Evolutionary conservation across 495 filamentous ascomycete genomes (phyloP).

Genomic region (Xylaria longipes): DNA sequence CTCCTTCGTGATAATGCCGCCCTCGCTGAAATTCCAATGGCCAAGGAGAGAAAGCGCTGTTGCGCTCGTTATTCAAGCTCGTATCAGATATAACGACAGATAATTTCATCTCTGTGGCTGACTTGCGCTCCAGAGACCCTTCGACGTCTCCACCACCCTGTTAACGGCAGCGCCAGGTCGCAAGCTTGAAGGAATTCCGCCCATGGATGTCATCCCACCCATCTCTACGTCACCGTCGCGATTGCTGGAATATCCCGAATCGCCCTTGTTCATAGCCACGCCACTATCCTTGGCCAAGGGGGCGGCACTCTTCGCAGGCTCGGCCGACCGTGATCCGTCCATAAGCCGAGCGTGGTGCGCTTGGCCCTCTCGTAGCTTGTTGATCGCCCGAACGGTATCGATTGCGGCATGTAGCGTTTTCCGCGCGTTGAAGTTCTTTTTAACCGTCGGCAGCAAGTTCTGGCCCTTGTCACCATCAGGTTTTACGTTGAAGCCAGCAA

Average conservation of each 20-base stretch:
- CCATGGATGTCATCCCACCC: constrained; percentile 41
- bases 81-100: constrained; percentile 12
- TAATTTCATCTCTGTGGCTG: constrained; percentile 35
- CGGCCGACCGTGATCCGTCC: constrained; percentile 61
- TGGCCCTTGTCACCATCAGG: constrained; percentile 47
- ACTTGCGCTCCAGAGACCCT: constrained; percentile 45
- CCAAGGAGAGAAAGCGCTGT: background rate
- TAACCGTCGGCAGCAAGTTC: constrained; percentile 89
- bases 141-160: constrained; percentile 42
- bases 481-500: constrained; percentile 63
- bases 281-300: constrained; percentile 41
- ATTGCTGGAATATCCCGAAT: constrained; percentile 51
- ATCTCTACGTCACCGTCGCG: constrained; percentile 46
- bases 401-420: constrained; percentile 95
- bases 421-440: constrained; percentile 99
- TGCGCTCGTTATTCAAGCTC: constrained; percentile 22
- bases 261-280: constrained; percentile 35
- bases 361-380: constrained; percentile 89
- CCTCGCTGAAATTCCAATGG: constrained; percentile 19
- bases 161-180: constrained; percentile 43
- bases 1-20: constrained; percentile 10
- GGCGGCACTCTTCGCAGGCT: constrained; percentile 40
- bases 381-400: constrained; percentile 97
- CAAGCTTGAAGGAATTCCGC: constrained; percentile 39
- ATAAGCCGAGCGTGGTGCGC: constrained; percentile 62